These are phyloP conservation scores for Barnettozyma californica DNA, from an alignment of 805 yeast genomes.

Conservation along the genomic window DNA sequence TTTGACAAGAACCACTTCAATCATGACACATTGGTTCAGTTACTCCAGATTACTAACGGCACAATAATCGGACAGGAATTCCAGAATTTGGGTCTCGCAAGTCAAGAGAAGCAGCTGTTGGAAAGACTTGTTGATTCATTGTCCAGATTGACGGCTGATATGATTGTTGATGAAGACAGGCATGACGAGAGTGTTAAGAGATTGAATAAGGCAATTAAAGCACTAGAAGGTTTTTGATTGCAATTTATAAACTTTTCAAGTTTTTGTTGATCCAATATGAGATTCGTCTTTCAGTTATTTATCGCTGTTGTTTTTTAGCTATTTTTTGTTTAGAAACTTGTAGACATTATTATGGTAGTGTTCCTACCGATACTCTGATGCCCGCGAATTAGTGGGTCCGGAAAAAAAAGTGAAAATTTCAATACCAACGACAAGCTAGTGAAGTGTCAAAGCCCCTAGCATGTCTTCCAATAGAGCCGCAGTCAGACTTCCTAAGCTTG, in stretches of 20 bases:
- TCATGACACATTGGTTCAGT: slow-evolving; percentile 31
- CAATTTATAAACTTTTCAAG: too few relatives aligned
- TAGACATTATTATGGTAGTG: not conserved
- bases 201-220: slow-evolving; percentile 74
- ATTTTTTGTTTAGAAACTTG: not conserved
- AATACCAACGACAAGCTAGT: not conserved
- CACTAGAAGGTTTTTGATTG: slow-evolving; percentile 70
- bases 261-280: not conserved
- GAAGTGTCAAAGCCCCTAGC: not conserved
- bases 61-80: slow-evolving; percentile 53
- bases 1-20: slow-evolving; percentile 21
- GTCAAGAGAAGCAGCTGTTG: slow-evolving; percentile 69
- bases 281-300: not conserved
- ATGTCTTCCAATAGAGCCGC: slow-evolving; percentile 32
- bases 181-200: slow-evolving; percentile 76
- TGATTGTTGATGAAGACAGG: slow-evolving; percentile 79
- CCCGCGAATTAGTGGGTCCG: not conserved
- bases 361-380: not conserved
- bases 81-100: slow-evolving; percentile 64
- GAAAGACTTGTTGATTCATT: slow-evolving; percentile 85
- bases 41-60: slow-evolving; percentile 36
- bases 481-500: slow-evolving; percentile 64
- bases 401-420: slow-evolving; percentile 1
- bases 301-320: not conserved
- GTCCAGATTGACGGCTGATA: slow-evolving; percentile 82